Base-by-base conservation (phyloP, 2,329 filamentous ascomycete genomes). In the Colletotrichum melonis region DNA sequence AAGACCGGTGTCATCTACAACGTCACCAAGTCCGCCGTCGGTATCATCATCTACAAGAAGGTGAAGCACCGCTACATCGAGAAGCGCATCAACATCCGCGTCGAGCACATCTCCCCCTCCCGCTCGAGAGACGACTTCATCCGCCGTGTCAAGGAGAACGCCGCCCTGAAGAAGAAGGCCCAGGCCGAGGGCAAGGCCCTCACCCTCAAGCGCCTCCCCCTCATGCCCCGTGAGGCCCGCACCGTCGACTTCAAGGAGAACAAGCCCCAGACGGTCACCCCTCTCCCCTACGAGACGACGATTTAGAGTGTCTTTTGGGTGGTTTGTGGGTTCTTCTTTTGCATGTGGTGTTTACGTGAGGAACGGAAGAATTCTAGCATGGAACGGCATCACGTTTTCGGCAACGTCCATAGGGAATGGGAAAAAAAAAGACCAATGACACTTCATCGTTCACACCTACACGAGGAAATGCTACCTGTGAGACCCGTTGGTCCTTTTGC, bases 51-150 rank as follows among this genome's bases (percentile, higher is more conserved):
- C 89, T 96, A 97, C 94, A 98, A 98, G 92, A 95, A 97, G 88
- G 97, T 99, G 86, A 95, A 95, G 89, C 97, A 98, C 93, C 94
- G 96, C 84, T 99, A 98, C 92, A 91, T 99, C 86, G 97, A 99
- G 94, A 99, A 99, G 95, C 96, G 97, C 87, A 92, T 99, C 90
- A 98, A 98, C 92, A 91, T 99, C 89, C 95, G 97, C 85, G 88
- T 98, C 87, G 97, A 99, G 93, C 97, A 99, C 93, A 91, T 99
- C 88, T 88, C 89, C 83, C 94, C 94, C 85, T 98, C 96, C 80
- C 94, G 97, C 86, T 98, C 96, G 83, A 92, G 97, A 84, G 96
- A 98, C 83, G 96, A 97, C 86, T 98, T 99, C 91, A 88, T 98
- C 83, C 92, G 91, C 89, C 93, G 96, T 83, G 96, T 99, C 86